Conservation (phyloP, 345 rosid genomes). For the Eucalyptus cloeziana region DNA sequence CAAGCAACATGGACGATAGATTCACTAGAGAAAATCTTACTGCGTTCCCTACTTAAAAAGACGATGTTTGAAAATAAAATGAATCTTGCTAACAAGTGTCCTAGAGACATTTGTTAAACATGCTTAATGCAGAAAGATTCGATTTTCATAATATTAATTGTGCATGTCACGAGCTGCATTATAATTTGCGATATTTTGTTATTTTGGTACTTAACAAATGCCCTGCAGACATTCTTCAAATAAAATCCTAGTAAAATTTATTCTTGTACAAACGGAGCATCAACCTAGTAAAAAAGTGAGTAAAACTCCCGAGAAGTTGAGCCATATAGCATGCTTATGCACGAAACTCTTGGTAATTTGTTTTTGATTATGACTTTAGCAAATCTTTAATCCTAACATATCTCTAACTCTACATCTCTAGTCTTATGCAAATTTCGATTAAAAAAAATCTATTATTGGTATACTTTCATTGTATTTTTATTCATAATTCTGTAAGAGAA, state of each 20-base stretch:
- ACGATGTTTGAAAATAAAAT: not conserved
- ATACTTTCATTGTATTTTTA: not conserved
- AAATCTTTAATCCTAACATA: not conserved
- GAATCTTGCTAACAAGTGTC: not conserved
- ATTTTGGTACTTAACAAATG: not conserved
- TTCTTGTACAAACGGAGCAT: not conserved
- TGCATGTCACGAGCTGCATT: not conserved
- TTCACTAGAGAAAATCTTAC: not conserved
- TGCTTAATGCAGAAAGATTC: fast-evolving
- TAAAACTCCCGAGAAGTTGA: no score
- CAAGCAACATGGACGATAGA: not conserved
- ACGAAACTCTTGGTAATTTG: not conserved
- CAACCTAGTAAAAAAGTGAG: not conserved
- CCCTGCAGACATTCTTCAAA: not conserved
- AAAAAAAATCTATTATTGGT: not conserved
- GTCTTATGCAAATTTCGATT: not conserved
- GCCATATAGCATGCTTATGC: no score
- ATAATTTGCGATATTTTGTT: not conserved
- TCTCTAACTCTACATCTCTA: not conserved
- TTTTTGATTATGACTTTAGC: not conserved
- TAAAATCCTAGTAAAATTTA: not conserved
- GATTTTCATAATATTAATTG: not conserved
- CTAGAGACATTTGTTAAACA: fast-evolving
- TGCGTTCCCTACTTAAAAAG: not conserved
- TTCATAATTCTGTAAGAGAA: not conserved